Conservation (phyloP, 495 filamentous ascomycete genomes). For the Aspergillus affinis region DNA sequence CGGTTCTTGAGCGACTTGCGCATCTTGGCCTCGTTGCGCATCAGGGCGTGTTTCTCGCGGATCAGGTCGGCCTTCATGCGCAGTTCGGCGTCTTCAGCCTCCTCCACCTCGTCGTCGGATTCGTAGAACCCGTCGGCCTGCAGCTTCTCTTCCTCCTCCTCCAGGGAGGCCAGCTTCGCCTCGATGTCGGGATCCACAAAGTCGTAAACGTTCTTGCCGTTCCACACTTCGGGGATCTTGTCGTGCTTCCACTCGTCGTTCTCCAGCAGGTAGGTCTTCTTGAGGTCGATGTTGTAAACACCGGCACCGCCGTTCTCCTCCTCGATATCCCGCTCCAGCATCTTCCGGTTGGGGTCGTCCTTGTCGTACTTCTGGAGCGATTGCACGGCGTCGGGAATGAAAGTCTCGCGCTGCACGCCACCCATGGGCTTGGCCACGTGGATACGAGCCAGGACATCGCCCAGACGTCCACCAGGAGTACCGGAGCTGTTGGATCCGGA, state of each 20-base stretch:
- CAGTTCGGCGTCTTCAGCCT: slow-evolving; percentile 81
- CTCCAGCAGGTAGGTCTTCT: slow-evolving; percentile 79
- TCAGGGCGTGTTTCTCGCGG: slow-evolving; percentile 82
- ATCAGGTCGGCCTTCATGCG: slow-evolving; percentile 92
- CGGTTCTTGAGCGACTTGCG: slow-evolving; percentile 95
- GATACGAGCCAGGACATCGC: slow-evolving; percentile 86
- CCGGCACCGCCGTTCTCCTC: slow-evolving; percentile 91
- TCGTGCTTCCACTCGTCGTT: slow-evolving; percentile 93
- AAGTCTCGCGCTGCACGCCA: slow-evolving; percentile 73
- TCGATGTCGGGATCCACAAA: slow-evolving; percentile 97
- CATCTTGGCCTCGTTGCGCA: slow-evolving; percentile 89
- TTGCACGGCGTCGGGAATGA: slow-evolving; percentile 84
- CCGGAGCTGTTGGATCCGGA: slow-evolving; percentile 74
- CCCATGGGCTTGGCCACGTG: slow-evolving; percentile 92
- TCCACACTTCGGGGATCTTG: slow-evolving; percentile 87
- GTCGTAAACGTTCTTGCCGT: slow-evolving; percentile 96
- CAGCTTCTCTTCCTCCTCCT: slow-evolving; percentile 91
- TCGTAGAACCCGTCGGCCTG: slow-evolving; percentile 84
- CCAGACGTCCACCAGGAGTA: slow-evolving; percentile 71
- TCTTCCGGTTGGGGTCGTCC: slow-evolving; percentile 76
- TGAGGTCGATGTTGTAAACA: slow-evolving; percentile 90
- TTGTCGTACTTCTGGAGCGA: slow-evolving; percentile 83
- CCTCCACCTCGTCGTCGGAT: slow-evolving; percentile 64
- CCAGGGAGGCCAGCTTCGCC: slow-evolving; percentile 80
- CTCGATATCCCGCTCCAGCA: slow-evolving; percentile 82